Conservation (phyloP, 148 eudicot species). For the Rhododendron griersonianum region DNA sequence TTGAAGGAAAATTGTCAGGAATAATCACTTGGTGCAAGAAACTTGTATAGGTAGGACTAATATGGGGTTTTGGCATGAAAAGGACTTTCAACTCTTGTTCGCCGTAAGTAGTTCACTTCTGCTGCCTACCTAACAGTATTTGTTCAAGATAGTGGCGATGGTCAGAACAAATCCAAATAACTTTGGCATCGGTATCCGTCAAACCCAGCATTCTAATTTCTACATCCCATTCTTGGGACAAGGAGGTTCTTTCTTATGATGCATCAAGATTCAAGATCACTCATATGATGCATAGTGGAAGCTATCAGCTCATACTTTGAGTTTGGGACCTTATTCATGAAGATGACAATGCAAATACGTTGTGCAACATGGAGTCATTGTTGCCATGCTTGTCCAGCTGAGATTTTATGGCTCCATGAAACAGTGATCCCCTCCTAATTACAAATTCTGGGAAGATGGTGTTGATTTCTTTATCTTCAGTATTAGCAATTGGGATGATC, state of each 20-base stretch:
- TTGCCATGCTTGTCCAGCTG: not conserved
- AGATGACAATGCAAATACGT: not conserved
- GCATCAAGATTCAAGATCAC: not conserved
- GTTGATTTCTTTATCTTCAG: not conserved
- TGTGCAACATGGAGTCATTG: not conserved
- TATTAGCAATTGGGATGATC: not conserved
- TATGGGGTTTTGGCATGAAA: not conserved
- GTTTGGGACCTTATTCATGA: not conserved
- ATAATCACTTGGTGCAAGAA: constrained; percentile 66
- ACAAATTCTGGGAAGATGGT: not conserved
- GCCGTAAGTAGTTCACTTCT: not conserved
- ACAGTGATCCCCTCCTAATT: not conserved
- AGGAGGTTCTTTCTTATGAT: not conserved
- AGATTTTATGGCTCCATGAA: not conserved
- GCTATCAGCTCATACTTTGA: not conserved
- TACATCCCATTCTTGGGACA: not conserved
- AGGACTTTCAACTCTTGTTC: not conserved
- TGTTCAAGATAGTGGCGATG: not conserved
- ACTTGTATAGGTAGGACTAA: constrained; percentile 23
- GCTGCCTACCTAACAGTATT: not conserved
- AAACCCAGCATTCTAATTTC: not conserved
- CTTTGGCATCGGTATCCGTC: not conserved
- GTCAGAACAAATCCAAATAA: not conserved
- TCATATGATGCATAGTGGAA: not conserved
- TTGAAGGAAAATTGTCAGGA: constrained; percentile 45